Percentiles rank a stretch among this genome's conserved stretches.
Conservation (phyloP, 441 rosid species). For the Hura crepitans region DNA sequence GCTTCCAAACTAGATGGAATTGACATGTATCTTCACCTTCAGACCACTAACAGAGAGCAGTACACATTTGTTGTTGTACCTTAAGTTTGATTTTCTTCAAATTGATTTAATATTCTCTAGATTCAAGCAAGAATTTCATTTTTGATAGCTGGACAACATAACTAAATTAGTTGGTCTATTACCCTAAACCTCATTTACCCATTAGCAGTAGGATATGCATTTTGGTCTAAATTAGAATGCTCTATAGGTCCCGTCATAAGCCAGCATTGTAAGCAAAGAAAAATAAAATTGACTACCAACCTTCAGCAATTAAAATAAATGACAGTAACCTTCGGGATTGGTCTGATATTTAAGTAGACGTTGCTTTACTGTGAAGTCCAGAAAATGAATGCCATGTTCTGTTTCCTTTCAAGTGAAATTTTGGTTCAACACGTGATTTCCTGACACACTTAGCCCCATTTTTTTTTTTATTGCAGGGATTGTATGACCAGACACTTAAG, state of each 20-base stretch:
- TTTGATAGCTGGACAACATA: no score
- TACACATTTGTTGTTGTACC: not conserved
- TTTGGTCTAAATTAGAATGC: not conserved
- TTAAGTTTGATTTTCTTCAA: not conserved
- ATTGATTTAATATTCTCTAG: no score
- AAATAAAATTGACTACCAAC: not conserved
- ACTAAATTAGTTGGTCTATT: no score
- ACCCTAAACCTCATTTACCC: no score
- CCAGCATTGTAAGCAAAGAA: not conserved
- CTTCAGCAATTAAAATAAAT: not conserved
- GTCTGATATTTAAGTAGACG: not conserved
- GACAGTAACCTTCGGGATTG: not conserved
- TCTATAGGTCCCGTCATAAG: not conserved
- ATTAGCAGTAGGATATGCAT: not conserved
- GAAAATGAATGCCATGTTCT: not conserved
- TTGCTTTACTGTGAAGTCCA: not conserved
- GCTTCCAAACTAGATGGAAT: no score
- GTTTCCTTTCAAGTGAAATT: not conserved
- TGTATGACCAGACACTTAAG: constrained; percentile 53
- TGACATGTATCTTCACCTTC: no score
- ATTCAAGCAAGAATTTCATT: no score
- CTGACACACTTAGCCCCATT: not conserved
- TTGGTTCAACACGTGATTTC: not conserved
- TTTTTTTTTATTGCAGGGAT: constrained; percentile 34
- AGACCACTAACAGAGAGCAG: not conserved